Percentiles rank a stretch among this genome's conserved stretches.
Conservation (phyloP, 1,284 basidiomycete genomes). For the Ganoderma sinense region DNA sequence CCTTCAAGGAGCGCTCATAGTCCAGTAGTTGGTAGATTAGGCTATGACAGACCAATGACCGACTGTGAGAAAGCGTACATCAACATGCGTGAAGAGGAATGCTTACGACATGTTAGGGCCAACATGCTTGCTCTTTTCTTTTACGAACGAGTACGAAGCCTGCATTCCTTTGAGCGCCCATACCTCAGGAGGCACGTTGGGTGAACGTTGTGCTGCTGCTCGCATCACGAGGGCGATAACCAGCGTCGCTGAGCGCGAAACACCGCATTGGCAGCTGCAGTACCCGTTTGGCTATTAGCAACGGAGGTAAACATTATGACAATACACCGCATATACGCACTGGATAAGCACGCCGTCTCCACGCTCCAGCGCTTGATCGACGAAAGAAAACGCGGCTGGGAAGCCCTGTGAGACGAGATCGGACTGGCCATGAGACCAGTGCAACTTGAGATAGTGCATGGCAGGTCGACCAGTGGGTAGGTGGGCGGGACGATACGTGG, state of each 20-base stretch:
- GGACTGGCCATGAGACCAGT: constrained; percentile 94
- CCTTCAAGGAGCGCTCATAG: constrained; percentile 85
- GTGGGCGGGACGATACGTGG: constrained; percentile 72
- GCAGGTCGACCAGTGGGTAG: constrained; percentile 71
- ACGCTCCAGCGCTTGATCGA: constrained; percentile 78
- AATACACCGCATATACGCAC: constrained; percentile 56
- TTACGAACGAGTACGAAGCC: constrained; percentile 91
- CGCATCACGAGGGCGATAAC: constrained; percentile 96
- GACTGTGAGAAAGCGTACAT: constrained; percentile 10
- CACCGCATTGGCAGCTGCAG: constrained; percentile 92
- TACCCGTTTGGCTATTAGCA: constrained; percentile 18
- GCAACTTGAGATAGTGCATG: constrained; percentile 91
- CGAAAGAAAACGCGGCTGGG: constrained; percentile 81
- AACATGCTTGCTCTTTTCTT: constrained; percentile 87
- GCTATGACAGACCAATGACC: constrained; percentile 48
- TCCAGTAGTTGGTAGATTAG: constrained; percentile 97
- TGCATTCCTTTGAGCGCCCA: constrained; percentile 91
- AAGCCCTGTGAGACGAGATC: constrained; percentile 86
- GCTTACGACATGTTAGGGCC: constrained; percentile 97
- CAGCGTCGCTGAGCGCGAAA: constrained; percentile 93
- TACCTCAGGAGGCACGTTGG: constrained; percentile 74
- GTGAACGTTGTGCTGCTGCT: constrained; percentile 79
- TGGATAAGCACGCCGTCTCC: constrained; percentile 88
- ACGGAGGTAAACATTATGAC: constrained; percentile 7
- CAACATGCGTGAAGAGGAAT: constrained; percentile 22